Evolutionary conservation across 805 yeast genomes (phyloP).

Genomic region (Monosporozyma siamensis): DNA sequence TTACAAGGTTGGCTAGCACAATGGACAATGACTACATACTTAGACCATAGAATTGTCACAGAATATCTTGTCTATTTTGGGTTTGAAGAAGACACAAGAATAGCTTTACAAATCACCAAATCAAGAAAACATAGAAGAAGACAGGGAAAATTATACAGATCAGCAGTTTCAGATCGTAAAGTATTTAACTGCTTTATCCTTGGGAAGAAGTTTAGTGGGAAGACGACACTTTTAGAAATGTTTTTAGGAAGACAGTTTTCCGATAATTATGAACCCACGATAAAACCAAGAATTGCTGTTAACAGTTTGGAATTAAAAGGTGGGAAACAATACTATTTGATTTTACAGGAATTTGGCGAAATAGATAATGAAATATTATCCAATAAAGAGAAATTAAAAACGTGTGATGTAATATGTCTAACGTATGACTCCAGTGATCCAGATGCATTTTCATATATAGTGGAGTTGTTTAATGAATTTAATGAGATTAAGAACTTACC

Average conservation of each 20-base stretch:
- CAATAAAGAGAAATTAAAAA: constrained; percentile 56
- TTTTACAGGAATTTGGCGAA: constrained; percentile 84
- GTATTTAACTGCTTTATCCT: constrained; percentile 84
- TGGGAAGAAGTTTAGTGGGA: constrained; percentile 84
- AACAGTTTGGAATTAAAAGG: constrained; percentile 90
- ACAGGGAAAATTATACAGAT: constrained; percentile 57
- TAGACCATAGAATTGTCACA: constrained; percentile 74
- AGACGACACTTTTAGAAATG: constrained; percentile 72
- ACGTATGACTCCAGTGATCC: constrained; percentile 95
- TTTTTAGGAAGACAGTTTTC: constrained; percentile 68
- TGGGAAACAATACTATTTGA: constrained; percentile 89
- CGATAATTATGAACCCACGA: constrained; percentile 69
- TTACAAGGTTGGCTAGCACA: constrained; percentile 98
- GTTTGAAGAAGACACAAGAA: constrained; percentile 46
- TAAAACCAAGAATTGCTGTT: constrained; percentile 71
- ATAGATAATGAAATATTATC: constrained; percentile 65
- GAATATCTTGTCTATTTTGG: constrained; percentile 89
- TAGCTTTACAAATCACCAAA: constrained; percentile 72
- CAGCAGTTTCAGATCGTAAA: constrained; percentile 68
- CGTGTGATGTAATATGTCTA: constrained; percentile 86
- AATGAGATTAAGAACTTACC: constrained; percentile 61
- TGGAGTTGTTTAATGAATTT: constrained; percentile 55
- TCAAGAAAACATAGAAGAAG: constrained; percentile 63
- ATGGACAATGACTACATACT: constrained; percentile 92
- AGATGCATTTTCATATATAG: constrained; percentile 77